Percentiles rank a stretch among this genome's conserved stretches.
These are phyloP conservation scores for Chrysosporium queenslandicum DNA, from an alignment of 2,329 filamentous ascomycete species.

Conservation along the genomic window DNA sequence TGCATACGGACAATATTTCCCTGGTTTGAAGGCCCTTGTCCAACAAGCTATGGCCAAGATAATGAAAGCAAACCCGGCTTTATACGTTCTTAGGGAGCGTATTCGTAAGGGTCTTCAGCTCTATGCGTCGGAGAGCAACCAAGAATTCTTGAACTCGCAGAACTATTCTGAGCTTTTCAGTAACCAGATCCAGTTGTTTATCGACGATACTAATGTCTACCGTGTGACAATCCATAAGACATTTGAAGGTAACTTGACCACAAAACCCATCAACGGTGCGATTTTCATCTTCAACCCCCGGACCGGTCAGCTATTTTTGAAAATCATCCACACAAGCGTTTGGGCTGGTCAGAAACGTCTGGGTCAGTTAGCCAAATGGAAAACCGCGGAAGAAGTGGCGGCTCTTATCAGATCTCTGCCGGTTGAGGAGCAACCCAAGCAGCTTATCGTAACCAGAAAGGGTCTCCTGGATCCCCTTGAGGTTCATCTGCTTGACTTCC, in stretches of 20 bases:
- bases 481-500: conserved; percentile 94
- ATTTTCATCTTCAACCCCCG: conserved; percentile 99
- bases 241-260: conserved; percentile 96
- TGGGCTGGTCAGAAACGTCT: conserved; percentile 99
- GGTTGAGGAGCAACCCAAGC: conserved; percentile 96
- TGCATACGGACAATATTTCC: conserved; percentile 97
- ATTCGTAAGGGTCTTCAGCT: conserved; percentile 96
- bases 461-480: conserved; percentile 93
- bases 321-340: conserved; percentile 98
- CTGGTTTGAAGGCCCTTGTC: conserved; percentile 84
- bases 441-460: conserved; percentile 95
- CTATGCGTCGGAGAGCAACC: conserved; percentile 96
- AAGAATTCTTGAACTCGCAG: conserved; percentile 98
- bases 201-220: conserved; percentile 98
- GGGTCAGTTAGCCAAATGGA: conserved; percentile 97
- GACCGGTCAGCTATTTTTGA: conserved; percentile 92
- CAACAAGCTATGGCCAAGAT: conserved; percentile 99
- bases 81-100: conserved; percentile 94
- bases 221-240: conserved; percentile 99
- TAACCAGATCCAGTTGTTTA: conserved; percentile 97
- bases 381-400: conserved; percentile 98
- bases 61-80: conserved; percentile 96
- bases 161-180: conserved; percentile 99
- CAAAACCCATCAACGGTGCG: conserved; percentile 97
- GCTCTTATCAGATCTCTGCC: conserved; percentile 90